phyloP scores from a whole-genome alignment of 257 asterid genomes.

The Scutellaria baicalensis region DNA sequence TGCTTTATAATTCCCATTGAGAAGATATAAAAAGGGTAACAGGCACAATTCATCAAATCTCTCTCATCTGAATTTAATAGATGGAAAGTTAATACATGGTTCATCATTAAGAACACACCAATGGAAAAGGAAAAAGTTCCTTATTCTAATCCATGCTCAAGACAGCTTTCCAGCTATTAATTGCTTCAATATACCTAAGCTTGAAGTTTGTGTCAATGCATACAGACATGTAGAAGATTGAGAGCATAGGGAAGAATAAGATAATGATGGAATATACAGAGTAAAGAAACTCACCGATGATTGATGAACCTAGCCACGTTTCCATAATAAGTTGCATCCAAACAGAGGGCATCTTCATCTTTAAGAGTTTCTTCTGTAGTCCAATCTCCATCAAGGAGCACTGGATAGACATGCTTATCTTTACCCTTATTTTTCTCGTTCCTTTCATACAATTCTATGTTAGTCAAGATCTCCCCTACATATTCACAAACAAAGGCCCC shows the following conservation, averaged over 20 bases:
- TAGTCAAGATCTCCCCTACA: conserved; percentile 63
- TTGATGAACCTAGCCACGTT: conserved; percentile 70
- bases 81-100: background rate
- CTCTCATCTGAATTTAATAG: background rate
- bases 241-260: no score
- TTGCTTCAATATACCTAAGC: background rate
- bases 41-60: background rate
- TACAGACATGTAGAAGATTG: no score
- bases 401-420: conserved; percentile 55
- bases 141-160: background rate
- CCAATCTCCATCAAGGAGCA: conserved; percentile 73
- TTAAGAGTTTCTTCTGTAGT: conserved; percentile 47
- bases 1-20: background rate
- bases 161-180: background rate
- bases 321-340: conserved; percentile 68
- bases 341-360: conserved; percentile 69
- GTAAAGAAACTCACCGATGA: conserved; percentile 41
- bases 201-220: background rate
- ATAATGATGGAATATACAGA: background rate
- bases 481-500: conserved; percentile 73
- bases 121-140: background rate
- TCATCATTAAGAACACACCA: background rate
- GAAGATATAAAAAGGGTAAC: background rate
- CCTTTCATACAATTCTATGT: conserved; percentile 50
- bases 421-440: conserved; percentile 23